Conservation (phyloP, 139 green algal species). For the Volvox reticuliferus region DNA sequence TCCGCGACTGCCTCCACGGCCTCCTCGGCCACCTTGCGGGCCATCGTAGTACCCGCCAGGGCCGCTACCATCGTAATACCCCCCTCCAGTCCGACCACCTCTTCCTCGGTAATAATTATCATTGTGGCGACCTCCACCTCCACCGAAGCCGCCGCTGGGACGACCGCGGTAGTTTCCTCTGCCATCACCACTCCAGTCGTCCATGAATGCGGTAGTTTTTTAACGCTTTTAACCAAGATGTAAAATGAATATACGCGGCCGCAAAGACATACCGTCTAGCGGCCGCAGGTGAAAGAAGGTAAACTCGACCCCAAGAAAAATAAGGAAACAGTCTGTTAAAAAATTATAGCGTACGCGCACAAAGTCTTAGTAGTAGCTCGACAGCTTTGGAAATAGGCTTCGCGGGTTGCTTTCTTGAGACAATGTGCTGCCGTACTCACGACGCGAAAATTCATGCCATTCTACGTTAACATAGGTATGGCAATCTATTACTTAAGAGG, state of each 20-base stretch:
- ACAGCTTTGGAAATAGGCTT: no score
- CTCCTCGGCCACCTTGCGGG: neutral
- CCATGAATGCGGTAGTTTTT: neutral
- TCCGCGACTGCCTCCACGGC: neutral
- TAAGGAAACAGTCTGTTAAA: no score
- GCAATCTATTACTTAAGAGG: no score
- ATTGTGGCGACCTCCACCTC: slow-evolving; percentile 30
- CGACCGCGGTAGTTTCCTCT: slow-evolving; percentile 9
- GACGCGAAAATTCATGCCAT: no score
- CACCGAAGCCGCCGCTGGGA: neutral
- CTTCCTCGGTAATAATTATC: slow-evolving; percentile 14
- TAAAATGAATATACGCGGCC: neutral
- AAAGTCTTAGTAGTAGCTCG: no score
- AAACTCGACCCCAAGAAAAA: no score
- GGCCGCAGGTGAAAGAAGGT: neutral
- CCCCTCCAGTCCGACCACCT: neutral
- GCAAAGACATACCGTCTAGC: slow-evolving; percentile 39
- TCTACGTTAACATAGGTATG: no score
- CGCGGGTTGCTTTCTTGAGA: no score
- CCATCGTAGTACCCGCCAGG: slow-evolving; percentile 25
- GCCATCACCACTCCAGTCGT: neutral
- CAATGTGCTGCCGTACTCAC: no score
- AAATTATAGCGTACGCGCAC: no score
- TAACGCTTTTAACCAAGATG: neutral
- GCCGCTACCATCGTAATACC: neutral